Evolutionary conservation across 2,329 filamentous ascomycete species (phyloP).

Genomic region (Colletotrichum falcatum): DNA sequence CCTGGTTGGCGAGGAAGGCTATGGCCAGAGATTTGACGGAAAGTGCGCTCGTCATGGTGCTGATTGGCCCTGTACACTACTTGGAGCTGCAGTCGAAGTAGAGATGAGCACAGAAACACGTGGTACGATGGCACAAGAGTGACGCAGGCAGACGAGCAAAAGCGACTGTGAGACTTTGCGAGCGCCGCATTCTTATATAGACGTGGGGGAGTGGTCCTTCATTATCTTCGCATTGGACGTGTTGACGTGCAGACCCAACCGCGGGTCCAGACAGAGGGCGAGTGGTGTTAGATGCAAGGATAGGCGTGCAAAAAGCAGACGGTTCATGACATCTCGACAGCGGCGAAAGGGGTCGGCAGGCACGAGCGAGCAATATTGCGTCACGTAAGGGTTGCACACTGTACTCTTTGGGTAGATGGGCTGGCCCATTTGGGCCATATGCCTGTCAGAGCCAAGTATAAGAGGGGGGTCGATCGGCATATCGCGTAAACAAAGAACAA

Average conservation of each 20-base stretch:
- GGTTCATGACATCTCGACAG: not conserved
- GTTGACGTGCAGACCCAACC: not conserved
- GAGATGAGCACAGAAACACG: not conserved
- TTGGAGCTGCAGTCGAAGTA: not conserved
- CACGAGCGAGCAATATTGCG: constrained; percentile 28
- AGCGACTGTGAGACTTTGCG: not conserved
- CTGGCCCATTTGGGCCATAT: constrained; percentile 21
- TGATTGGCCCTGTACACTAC: not conserved
- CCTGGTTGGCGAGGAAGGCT: constrained; percentile 28
- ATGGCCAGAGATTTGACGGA: constrained; percentile 27
- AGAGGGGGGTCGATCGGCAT: constrained; percentile 19
- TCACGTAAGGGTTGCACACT: constrained; percentile 26
- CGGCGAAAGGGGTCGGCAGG: not conserved
- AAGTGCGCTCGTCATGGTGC: constrained; percentile 15
- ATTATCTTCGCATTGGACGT: not conserved
- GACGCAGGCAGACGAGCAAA: not conserved
- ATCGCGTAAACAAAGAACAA: constrained; percentile 25
- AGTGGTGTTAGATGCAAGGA: constrained; percentile 17
- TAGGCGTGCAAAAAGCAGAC: not conserved
- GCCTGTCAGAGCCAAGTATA: constrained; percentile 16
- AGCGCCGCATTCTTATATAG: constrained; percentile 11
- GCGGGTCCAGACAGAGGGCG: not conserved
- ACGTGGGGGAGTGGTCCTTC: not conserved
- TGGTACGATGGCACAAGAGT: not conserved
- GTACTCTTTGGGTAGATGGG: constrained; percentile 18